Evolutionary conservation across 2,329 filamentous ascomycete genomes (phyloP).

Genomic region (Talaromyces islandicus): DNA sequence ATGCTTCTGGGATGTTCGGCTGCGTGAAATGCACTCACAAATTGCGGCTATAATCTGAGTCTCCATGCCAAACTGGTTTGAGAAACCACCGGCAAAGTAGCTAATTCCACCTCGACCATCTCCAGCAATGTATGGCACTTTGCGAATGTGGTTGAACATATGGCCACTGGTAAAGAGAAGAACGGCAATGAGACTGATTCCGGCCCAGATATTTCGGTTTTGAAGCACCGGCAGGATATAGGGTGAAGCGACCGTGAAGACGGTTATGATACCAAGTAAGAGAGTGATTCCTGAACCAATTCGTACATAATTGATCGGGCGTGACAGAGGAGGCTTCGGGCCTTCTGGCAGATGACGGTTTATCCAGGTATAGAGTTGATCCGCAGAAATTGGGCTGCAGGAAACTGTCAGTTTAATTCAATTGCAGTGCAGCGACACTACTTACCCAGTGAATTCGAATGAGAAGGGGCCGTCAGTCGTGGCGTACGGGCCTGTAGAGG

Average conservation of each 20-base stretch:
- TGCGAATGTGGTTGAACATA: conserved; percentile 99
- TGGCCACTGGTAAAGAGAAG: conserved; percentile 92
- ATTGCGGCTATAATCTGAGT: conserved; percentile 91
- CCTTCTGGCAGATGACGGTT: conserved; percentile 69
- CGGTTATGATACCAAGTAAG: conserved; percentile 63
- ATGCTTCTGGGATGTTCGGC: background rate
- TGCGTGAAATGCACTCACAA: conserved; percentile 57
- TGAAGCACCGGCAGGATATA: conserved; percentile 76
- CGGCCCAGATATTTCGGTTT: conserved; percentile 92
- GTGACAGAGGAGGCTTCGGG: conserved; percentile 69
- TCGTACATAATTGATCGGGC: conserved; percentile 81
- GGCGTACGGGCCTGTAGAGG: conserved; percentile 75
- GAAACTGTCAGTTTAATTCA: conserved; percentile 6
- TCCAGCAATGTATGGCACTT: conserved; percentile 84
- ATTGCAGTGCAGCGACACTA: conserved; percentile 9
- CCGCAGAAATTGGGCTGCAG: conserved; percentile 64
- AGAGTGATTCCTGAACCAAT: conserved; percentile 63
- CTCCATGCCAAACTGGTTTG: conserved; percentile 88
- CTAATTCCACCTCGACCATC: conserved; percentile 79
- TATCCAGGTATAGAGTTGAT: conserved; percentile 74
- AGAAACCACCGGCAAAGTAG: conserved; percentile 89
- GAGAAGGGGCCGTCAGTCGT: conserved; percentile 62
- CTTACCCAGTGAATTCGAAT: conserved; percentile 84
- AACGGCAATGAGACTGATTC: conserved; percentile 78
- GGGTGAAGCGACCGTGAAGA: conserved; percentile 65